Base-by-base conservation (phyloP, 176 grass and related monocot genomes). In the Avena atlantica region DNA sequence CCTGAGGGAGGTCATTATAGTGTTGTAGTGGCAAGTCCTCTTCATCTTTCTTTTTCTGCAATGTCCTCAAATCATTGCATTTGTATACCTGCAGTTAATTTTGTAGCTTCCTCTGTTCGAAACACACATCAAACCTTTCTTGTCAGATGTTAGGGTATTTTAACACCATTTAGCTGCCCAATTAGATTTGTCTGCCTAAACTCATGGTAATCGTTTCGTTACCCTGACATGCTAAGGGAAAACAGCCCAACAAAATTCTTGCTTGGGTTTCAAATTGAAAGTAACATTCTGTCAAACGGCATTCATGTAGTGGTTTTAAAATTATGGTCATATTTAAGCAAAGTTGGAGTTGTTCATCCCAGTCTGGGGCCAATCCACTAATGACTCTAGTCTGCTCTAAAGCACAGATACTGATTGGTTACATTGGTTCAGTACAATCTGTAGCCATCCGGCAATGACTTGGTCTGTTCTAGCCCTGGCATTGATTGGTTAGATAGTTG, bases 121-220 rank as follows among this genome's bases (percentile, higher is more conserved):
- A 60, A 62, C 48, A 45, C 81, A 34, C n/a, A 52, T 29, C 47
- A 49, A 61, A 69, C 20, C 17, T 42, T 71, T 47, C 24, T 37
- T 78, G 47, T 23, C 19, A 37, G 36, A 58, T 65, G 23, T 50
- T 44, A 76, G 60, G 5, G 21, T 40, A 53, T 73, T 42, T 34
- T 80, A 12, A 48, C 3, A 20, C 60, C 20, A 40, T 85, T 64
- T 69, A 68, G 52, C 57, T 88, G 49, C 34, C 19, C 29, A 76
- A 58, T 27, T 67, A 68, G 47, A 80, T 58, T 67, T 36, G 15
- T 36, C 3, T 58, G 37, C 37, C 19, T 40, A 69, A 40, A 69
- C 17, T 85, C n/a, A 51, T 16, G 5, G 1, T 71, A 69, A 49
- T 64, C 12, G 11, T 9, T 31, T 64, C 9, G 11, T 9, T 31